Evolutionary conservation across 441 rosid species (phyloP).

Genomic region (Erodium texanum): DNA sequence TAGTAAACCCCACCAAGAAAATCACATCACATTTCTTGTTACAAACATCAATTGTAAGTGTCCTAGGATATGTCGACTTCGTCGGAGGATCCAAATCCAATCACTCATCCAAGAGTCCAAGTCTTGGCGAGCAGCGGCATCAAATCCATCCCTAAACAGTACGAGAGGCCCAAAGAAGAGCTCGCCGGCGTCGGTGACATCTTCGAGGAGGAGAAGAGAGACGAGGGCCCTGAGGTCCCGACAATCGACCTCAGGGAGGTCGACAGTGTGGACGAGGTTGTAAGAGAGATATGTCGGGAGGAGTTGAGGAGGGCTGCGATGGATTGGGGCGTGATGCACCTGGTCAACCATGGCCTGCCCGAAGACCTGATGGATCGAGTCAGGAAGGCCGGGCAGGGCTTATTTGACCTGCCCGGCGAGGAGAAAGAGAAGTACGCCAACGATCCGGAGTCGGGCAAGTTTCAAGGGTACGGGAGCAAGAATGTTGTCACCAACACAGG

Average conservation of each 20-base stretch:
- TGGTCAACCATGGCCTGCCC: slow-evolving; percentile 70
- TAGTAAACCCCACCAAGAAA: no score
- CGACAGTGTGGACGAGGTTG: slow-evolving; percentile 36
- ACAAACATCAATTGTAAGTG: no score
- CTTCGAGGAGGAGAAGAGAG: slow-evolving; percentile 60
- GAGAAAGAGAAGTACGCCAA: slow-evolving; percentile 86
- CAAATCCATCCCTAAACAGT: slow-evolving; percentile 59
- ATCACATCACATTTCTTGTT: no score
- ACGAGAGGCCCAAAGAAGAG: slow-evolving; percentile 66
- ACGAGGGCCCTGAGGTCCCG: slow-evolving; percentile 71
- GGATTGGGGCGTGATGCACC: slow-evolving; percentile 93
- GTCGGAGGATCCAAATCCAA: neutral
- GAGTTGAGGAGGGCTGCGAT: slow-evolving; percentile 46
- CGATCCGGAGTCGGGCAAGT: slow-evolving; percentile 62
- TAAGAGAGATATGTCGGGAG: slow-evolving; percentile 42
- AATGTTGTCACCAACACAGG: slow-evolving; percentile 73
- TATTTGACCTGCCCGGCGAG: slow-evolving; percentile 54
- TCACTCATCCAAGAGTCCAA: slow-evolving; percentile 48
- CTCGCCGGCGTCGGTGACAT: slow-evolving; percentile 50
- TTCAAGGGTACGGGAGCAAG: slow-evolving; percentile 93
- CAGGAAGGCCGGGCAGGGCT: slow-evolving; percentile 49
- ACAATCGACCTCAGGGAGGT: slow-evolving; percentile 59
- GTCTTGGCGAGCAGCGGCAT: slow-evolving; percentile 62
- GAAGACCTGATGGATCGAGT: slow-evolving; percentile 49
- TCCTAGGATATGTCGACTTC: neutral